Percentiles rank a stretch among this genome's conserved stretches.
These are phyloP conservation scores for Magnaporthiopsis rhizophila DNA, from an alignment of 2,329 filamentous ascomycete genomes.

Conservation along the genomic window DNA sequence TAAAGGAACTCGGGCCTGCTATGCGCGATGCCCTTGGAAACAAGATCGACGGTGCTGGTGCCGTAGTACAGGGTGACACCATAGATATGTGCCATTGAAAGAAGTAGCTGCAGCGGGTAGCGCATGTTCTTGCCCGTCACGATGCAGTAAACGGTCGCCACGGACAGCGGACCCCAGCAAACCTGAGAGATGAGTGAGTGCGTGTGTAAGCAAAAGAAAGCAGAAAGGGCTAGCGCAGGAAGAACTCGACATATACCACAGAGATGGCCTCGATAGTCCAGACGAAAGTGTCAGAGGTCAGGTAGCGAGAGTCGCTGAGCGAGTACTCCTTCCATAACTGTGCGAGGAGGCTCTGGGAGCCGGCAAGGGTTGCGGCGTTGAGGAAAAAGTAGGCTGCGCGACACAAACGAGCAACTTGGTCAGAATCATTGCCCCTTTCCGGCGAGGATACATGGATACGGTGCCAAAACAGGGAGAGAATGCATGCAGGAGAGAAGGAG, in stretches of 20 bases:
- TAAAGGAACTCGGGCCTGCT: conserved; percentile 53
- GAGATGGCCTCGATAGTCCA: conserved; percentile 83
- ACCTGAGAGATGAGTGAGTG: conserved; percentile 25
- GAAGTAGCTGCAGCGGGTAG: conserved; percentile 41
- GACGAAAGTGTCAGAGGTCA: conserved; percentile 75
- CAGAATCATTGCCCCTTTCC: neutral
- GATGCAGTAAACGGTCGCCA: conserved; percentile 39
- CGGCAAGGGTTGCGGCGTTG: conserved; percentile 58
- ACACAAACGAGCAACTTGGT: neutral
- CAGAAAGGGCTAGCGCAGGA: neutral
- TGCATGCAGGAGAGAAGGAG: neutral
- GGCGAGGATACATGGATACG: neutral
- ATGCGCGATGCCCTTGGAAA: conserved; percentile 36
- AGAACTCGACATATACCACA: conserved; percentile 43
- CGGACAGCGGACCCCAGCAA: conserved; percentile 49
- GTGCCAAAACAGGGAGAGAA: neutral
- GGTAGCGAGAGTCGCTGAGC: conserved; percentile 77
- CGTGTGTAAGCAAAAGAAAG: neutral
- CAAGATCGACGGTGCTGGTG: conserved; percentile 44
- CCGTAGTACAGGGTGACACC: conserved; percentile 55
- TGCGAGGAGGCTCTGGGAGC: conserved; percentile 64
- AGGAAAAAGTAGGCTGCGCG: conserved; percentile 62
- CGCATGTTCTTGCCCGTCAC: conserved; percentile 33
- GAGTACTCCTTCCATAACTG: conserved; percentile 94
- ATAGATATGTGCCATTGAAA: conserved; percentile 49